These are phyloP conservation scores for Chaetomium cochliodes DNA, from an alignment of 495 filamentous ascomycete species.

Conservation along the genomic window DNA sequence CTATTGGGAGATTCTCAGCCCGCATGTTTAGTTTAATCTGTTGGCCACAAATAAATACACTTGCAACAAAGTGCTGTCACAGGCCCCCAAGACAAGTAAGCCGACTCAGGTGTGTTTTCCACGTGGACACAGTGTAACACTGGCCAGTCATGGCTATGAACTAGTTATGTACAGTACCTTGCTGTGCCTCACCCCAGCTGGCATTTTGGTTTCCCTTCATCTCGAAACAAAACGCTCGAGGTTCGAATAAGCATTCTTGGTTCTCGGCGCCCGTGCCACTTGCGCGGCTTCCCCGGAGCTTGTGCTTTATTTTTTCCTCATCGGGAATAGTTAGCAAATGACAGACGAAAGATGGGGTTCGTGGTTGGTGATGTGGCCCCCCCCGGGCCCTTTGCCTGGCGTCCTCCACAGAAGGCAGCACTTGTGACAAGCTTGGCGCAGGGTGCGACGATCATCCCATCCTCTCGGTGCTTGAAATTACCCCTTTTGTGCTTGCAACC, in stretches of 20 bases:
- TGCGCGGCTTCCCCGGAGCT: neutral
- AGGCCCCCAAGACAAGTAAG: too few species aligned
- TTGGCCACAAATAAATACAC: neutral
- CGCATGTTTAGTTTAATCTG: neutral
- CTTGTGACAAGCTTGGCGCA: neutral
- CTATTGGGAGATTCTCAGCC: neutral
- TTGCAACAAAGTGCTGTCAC: neutral
- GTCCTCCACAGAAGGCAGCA: neutral
- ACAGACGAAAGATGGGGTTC: neutral
- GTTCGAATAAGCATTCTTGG: neutral
- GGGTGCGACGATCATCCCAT: slow-evolving; percentile 4
- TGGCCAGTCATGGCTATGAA: too few species aligned
- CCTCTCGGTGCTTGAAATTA: neutral
- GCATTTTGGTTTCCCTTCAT: neutral
- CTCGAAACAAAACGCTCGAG: neutral
- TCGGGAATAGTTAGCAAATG: too few species aligned
- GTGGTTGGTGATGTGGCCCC: neutral
- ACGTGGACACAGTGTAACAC: too few species aligned
- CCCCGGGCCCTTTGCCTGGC: too few species aligned
- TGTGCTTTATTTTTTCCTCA: neutral
- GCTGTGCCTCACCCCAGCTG: neutral
- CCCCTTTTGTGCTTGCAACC: neutral
- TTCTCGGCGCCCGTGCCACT: neutral
- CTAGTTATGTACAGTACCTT: neutral
- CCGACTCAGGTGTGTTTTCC: neutral